Conservation (phyloP, 176 grass and related monocot genomes). For the Oropetium thomaeum region DNA sequence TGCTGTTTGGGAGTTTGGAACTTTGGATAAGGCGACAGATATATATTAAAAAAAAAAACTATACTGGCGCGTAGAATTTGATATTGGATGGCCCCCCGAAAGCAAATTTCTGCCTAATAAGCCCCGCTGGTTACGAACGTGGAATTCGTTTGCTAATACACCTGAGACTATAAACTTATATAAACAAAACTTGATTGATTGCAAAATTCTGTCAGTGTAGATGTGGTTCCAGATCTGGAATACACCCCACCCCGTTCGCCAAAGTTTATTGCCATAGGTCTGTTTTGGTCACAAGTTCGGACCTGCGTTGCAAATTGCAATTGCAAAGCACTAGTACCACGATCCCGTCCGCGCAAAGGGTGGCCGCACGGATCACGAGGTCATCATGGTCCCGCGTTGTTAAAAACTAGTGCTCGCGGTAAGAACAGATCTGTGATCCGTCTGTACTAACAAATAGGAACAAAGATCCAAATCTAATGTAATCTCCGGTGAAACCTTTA, state of each 20-base stretch:
- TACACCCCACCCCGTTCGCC: background rate
- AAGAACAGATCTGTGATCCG: conserved; percentile 25
- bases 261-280: background rate
- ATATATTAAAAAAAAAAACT: too few species aligned
- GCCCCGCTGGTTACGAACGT: background rate
- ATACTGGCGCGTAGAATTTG: too few species aligned
- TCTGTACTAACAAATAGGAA: background rate
- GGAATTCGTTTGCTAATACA: background rate
- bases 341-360: too few species aligned
- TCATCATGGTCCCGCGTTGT: conserved; percentile 17
- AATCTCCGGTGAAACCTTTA: background rate
- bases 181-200: background rate
- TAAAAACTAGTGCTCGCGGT: conserved; percentile 16
- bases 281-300: too few species aligned
- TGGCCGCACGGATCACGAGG: background rate
- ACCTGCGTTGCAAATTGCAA: background rate
- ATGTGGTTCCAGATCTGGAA: background rate
- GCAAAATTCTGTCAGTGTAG: background rate
- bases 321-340: too few species aligned
- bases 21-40: background rate
- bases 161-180: background rate
- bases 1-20: background rate
- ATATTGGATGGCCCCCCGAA: too few species aligned
- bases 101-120: background rate
- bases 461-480: conserved; percentile 4